phyloP scores from a whole-genome alignment of 2,329 filamentous ascomycete species.

The Fusarium illudens region DNA sequence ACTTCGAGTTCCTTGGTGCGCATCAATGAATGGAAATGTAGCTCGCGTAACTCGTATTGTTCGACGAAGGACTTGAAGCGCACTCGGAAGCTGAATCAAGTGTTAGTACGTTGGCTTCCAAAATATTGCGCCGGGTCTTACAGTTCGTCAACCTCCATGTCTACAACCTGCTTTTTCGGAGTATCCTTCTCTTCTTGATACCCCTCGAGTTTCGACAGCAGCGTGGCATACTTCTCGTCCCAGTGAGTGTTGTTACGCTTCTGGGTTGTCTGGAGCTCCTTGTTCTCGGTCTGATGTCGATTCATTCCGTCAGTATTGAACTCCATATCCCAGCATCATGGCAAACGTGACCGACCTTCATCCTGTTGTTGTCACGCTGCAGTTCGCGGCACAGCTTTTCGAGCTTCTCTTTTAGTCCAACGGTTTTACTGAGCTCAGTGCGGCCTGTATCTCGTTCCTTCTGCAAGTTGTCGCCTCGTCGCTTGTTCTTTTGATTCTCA shows the following conservation, averaged over 20 bases:
- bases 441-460: constrained; percentile 95
- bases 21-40: constrained; percentile 91
- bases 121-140: constrained; percentile 55
- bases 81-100: constrained; percentile 73
- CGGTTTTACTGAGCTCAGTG: constrained; percentile 88
- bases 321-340: background rate
- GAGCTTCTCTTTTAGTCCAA: constrained; percentile 91
- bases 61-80: constrained; percentile 96
- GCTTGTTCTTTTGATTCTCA: constrained; percentile 95
- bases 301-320: constrained; percentile 35
- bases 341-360: constrained; percentile 72
- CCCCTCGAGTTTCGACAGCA: constrained; percentile 86
- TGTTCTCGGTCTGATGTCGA: constrained; percentile 80
- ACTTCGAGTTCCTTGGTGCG: constrained; percentile 96
- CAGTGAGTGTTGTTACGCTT: constrained; percentile 83
- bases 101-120: constrained; percentile 2
- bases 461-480: constrained; percentile 90
- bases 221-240: constrained; percentile 82
- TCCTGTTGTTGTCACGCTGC: constrained; percentile 96
- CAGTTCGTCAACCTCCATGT: constrained; percentile 90
- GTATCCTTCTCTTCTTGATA: constrained; percentile 88
- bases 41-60: constrained; percentile 93
- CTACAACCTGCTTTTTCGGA: constrained; percentile 79
- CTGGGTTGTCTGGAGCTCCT: constrained; percentile 86
- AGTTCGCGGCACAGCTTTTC: constrained; percentile 96